Conservation (phyloP, 2,329 filamentous ascomycete species). For the Elsinoe batatas region DNA sequence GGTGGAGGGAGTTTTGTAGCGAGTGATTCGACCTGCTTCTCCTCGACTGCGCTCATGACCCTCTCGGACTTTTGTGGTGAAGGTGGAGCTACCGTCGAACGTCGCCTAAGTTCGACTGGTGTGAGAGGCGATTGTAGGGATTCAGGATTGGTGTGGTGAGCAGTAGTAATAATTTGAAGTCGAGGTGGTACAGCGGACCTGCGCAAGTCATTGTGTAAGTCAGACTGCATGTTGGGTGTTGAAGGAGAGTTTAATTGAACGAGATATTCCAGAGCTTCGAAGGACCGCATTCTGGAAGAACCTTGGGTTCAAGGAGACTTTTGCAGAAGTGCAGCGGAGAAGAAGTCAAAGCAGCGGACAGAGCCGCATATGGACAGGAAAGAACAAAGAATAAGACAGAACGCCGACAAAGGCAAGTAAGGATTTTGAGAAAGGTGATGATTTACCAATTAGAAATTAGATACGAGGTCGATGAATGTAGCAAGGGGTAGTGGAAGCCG, state of each 20-base stretch:
- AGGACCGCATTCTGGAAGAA: background rate
- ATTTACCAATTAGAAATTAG: slow-evolving; percentile 6
- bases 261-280: background rate
- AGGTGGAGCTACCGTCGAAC: background rate
- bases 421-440: background rate
- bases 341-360: background rate
- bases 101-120: slow-evolving; percentile 5
- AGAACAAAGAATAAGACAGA: background rate
- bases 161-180: background rate
- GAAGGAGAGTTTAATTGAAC: background rate
- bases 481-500: background rate
- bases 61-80: background rate
- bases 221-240: slow-evolving; percentile 2
- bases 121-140: background rate
- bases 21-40: background rate
- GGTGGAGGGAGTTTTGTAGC: background rate
- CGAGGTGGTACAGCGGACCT: background rate
- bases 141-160: background rate
- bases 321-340: background rate
- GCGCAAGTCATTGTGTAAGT: slow-evolving; percentile 9
- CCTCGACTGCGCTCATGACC: slow-evolving; percentile 1
- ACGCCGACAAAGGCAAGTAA: background rate
- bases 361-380: background rate
- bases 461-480: background rate
- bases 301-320: background rate